Evolutionary conservation across 768 basidiomycete genomes (phyloP).

Genomic region (Infundibulicybe gibba): DNA sequence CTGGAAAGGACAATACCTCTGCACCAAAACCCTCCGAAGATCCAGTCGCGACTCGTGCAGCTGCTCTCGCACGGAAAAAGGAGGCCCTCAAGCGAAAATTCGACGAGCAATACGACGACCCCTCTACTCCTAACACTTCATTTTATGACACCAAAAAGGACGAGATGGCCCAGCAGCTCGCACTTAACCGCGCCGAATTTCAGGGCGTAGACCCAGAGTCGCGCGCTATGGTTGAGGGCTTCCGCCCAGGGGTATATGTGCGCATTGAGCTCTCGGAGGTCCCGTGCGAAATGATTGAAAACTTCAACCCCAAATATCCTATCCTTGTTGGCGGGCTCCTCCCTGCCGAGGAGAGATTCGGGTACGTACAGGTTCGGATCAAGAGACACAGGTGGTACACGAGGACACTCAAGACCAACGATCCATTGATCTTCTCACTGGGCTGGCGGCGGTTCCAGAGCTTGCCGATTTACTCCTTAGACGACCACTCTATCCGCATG

Average conservation of each 20-base stretch:
- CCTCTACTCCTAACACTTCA: slow-evolving; percentile 71
- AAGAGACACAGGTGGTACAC: slow-evolving; percentile 96
- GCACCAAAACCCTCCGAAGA: slow-evolving; percentile 7
- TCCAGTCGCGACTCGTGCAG: slow-evolving; percentile 36
- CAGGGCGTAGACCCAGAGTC: slow-evolving; percentile 71
- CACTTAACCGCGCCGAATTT: slow-evolving; percentile 85
- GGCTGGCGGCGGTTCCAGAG: slow-evolving; percentile 98
- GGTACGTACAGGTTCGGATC: slow-evolving; percentile 91
- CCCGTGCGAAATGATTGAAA: slow-evolving; percentile 87
- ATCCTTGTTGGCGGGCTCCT: slow-evolving; percentile 91
- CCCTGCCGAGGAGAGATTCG: slow-evolving; percentile 87
- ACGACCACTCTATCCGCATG: slow-evolving; percentile 98
- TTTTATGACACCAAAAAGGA: slow-evolving; percentile 93
- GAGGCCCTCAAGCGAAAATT: slow-evolving; percentile 91
- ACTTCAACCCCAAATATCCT: slow-evolving; percentile 91
- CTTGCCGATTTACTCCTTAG: slow-evolving; percentile 91
- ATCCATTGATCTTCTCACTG: slow-evolving; percentile 94
- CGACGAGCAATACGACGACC: slow-evolving; percentile 94
- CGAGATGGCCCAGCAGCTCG: slow-evolving; percentile 81
- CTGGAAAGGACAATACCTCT: too few species aligned
- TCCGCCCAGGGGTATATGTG: slow-evolving; percentile 87
- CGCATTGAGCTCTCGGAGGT: slow-evolving; percentile 84
- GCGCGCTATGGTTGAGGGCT: slow-evolving; percentile 85
- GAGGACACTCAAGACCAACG: slow-evolving; percentile 92
- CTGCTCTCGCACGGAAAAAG: slow-evolving; percentile 79